Base-by-base conservation (phyloP, 352 stramenopile genomes). In the Peronospora farinosa region DNA sequence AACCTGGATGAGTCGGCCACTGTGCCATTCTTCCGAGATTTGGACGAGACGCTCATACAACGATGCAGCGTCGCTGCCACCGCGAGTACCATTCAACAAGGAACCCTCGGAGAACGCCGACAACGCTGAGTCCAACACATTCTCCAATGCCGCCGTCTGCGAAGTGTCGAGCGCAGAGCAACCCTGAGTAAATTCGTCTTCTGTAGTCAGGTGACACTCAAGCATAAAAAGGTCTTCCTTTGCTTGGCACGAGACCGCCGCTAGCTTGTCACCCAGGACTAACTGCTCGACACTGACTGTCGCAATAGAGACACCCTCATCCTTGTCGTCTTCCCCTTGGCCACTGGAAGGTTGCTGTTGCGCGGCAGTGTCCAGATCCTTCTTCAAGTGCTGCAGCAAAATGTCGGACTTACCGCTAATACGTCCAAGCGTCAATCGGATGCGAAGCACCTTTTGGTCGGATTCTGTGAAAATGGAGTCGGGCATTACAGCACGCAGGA, bases 161-260 rank as follows among this genome's bases (percentile, higher is more conserved):
- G 57, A 65, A 2, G 60, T 69, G 31, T 89, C 74, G 0, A 89
- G 59, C 12, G 67, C 66, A 12, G 58, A 51, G 25, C 67, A 72
- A 4, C 60, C 58, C 12, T 78, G 40, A 7, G 51, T 54, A 57
- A 74, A 86, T 40, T 86, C 73, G 7, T 90, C 74, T 32, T 82
- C 60, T 0, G 76, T 90, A 21, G 76, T 87, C 32, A 85, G 42
- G 45, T 87, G 70, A 36, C 74, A 86, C 36, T 90, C 78, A 4
- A 90, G 64, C 52, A 87, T 70, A 47, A 86, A 90, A 6, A 84
- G 44, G 44, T 90, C 76, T 43, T 86, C 76, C 46, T 80, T 77
- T 7, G 74, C 72, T 58, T 83, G 69, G 19, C 68, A 86, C 3
- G 74, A 72, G 16, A 90, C 53, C 5, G 60, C 57, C 5, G 74